Evolutionary conservation across 306 rosid genomes (phyloP), one percentile per base, ranked within the genome.

Genomic region (Spatholobus suberectus): DNA sequence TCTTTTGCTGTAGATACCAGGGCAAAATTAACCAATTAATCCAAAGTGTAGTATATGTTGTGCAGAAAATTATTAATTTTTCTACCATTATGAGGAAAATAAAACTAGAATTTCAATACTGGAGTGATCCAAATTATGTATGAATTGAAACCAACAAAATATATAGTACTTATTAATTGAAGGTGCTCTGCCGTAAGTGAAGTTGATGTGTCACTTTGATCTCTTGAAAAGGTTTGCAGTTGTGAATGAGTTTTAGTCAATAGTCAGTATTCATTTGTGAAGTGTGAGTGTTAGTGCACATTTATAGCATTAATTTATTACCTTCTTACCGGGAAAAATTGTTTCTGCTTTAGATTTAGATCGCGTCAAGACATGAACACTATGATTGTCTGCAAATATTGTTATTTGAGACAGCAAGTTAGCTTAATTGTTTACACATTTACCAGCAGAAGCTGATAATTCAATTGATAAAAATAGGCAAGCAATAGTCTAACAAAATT

Each of bases 291-390:
- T 17, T 73, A 37, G 58, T 44, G 43, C 55, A 84, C 79, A 70
- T 79, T 77, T 61, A 23, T 24, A 10, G 38, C 67, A 73, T 44
- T 57, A 71, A 86, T 71, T 66, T 57, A 89, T 94, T 95, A 96
- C 98, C 99, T 92, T 96, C 99, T 96, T 96, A 96, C 99, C 99
- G 59, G 99, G 97, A 88, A 96, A 96, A 85, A 94, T 90, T 85
- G 58, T 81, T 91, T 94, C 90, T 32, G 98, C 98, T 77, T 92
- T 94, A 4, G 99, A 91, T 87, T 84, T 92, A 67, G 97, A 96
- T 77, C 99, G 89, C 49, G 98, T 96, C 92, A 96, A 82, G 87
- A 94, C 95, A 78, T 69, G 94, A 87, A 96, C 82, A 20, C 63
- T 69, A 52, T 92, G 99, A 18, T 90, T 92, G 78, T 94, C 99